Percentiles rank a stretch among this genome's conserved stretches.
phyloP scores from a whole-genome alignment of 306 rosid species.

The Herpetospermum pedunculosum region DNA sequence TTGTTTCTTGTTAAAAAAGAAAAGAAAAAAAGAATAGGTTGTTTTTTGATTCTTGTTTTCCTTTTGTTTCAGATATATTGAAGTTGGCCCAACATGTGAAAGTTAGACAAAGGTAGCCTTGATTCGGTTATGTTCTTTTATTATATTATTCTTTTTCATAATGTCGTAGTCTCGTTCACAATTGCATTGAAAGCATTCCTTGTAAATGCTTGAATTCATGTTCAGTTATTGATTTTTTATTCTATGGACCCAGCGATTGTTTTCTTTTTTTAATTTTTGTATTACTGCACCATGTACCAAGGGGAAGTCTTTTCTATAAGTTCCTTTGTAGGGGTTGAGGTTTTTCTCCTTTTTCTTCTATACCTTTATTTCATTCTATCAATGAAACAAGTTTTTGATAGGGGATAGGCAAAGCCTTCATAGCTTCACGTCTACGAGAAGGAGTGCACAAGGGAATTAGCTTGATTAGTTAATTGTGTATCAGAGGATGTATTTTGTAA shows the following conservation, averaged over 20 bases:
- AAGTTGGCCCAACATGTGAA: slow-evolving; percentile 70
- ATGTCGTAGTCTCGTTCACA: background rate
- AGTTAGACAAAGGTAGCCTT: slow-evolving; percentile 86
- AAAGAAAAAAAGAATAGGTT: background rate
- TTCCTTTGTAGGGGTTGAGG: background rate
- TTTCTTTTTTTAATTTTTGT: background rate
- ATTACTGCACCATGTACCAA: background rate
- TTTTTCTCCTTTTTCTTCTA: background rate
- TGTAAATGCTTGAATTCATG: background rate
- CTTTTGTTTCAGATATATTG: slow-evolving; percentile 48
- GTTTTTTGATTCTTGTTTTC: slow-evolving; percentile 1
- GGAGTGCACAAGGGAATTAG: too few species aligned
- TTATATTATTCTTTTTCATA: background rate
- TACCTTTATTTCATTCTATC: background rate
- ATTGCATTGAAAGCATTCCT: background rate
- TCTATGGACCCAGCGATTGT: background rate
- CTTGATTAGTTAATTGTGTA: too few species aligned
- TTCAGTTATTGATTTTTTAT: background rate
- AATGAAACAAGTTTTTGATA: background rate
- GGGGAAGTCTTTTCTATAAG: background rate
- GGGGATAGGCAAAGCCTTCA: background rate
- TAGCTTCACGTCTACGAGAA: background rate
- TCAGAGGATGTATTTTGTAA: too few species aligned
- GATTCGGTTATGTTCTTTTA: background rate
- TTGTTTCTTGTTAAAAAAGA: background rate